Evolutionary conservation across 1,284 basidiomycete species (phyloP).

Genomic region (Apiotrichum laibachii): DNA sequence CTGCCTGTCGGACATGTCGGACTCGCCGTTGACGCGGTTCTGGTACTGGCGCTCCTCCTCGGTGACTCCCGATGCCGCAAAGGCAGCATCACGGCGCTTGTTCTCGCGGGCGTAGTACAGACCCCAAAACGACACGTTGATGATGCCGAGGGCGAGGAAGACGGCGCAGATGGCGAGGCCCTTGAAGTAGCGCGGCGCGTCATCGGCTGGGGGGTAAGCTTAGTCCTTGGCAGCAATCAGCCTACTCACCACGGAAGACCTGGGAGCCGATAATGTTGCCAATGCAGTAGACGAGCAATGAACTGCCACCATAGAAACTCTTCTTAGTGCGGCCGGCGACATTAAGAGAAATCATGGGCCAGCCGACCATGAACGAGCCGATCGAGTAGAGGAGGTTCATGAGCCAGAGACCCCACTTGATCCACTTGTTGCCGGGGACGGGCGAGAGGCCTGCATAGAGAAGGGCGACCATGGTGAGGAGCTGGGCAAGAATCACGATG

Average conservation of each 20-base stretch:
- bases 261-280: constrained; percentile 3
- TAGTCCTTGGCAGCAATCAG: too few relatives aligned
- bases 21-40: constrained; percentile 30
- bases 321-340: constrained; percentile 21
- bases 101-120: constrained; percentile 28
- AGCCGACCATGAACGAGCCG: constrained; percentile 27
- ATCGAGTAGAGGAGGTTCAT: constrained; percentile 25
- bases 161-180: constrained; percentile 24
- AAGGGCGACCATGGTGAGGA: constrained; percentile 10
- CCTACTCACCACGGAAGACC: too few relatives aligned
- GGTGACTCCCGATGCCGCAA: constrained; percentile 22
- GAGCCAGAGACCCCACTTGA: constrained; percentile 27
- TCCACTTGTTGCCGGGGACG: constrained; percentile 29
- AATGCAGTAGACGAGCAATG: constrained; percentile 18
- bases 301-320: background rate
- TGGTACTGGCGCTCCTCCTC: constrained; percentile 27
- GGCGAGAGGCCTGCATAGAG: constrained; percentile 7
- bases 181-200: constrained; percentile 27
- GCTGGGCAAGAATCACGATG: constrained; percentile 25
- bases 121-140: constrained; percentile 24
- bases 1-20: constrained; percentile 28
- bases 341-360: constrained; percentile 36
- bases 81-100: constrained; percentile 24
- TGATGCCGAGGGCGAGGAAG: constrained; percentile 13
- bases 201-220: background rate